Percentiles rank a stretch among this genome's conserved stretches.
These are phyloP conservation scores for Berkeleyomyces rouxiae DNA, from an alignment of 2,329 filamentous ascomycete genomes.

Conservation along the genomic window DNA sequence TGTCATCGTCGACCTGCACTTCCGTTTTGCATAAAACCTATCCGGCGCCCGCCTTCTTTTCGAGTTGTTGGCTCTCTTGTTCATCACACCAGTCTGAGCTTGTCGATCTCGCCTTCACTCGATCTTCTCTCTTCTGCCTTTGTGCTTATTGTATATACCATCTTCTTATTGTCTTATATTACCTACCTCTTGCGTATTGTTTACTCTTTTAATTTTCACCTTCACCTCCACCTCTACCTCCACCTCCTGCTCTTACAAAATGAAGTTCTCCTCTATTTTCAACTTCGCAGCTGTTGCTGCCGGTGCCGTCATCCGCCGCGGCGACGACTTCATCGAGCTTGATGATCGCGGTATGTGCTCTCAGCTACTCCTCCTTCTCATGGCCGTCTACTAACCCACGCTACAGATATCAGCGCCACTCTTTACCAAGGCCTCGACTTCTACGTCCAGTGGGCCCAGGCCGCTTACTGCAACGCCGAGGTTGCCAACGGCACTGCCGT, in stretches of 20 bases:
- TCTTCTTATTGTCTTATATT: background rate
- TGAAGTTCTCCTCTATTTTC: constrained; percentile 10
- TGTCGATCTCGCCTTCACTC: constrained; percentile 7
- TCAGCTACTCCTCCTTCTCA: background rate
- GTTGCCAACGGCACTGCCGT: constrained; percentile 7
- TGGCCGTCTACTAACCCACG: background rate
- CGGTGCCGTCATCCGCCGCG: constrained; percentile 12
- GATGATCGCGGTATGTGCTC: constrained; percentile 8
- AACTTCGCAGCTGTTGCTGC: constrained; percentile 10
- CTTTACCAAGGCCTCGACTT: constrained; percentile 10
- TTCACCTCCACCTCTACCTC: background rate
- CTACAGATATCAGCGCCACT: constrained; percentile 1
- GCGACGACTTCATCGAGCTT: constrained; percentile 7
- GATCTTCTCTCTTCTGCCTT: background rate
- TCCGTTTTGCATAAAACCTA: constrained; percentile 1
- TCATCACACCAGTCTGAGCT: constrained; percentile 10
- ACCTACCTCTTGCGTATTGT: background rate
- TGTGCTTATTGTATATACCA: background rate
- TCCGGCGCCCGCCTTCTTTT: background rate
- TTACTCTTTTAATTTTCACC: background rate
- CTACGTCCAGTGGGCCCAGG: constrained; percentile 13
- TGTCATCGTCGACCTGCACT: background rate
- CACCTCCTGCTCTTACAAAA: background rate
- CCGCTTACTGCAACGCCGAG: constrained; percentile 12
- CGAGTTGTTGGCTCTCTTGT: background rate